Evolutionary conservation across 2,329 filamentous ascomycete species (phyloP), one percentile per base, ranked within the genome.

Genomic region (Achaetomium macrosporum): DNA sequence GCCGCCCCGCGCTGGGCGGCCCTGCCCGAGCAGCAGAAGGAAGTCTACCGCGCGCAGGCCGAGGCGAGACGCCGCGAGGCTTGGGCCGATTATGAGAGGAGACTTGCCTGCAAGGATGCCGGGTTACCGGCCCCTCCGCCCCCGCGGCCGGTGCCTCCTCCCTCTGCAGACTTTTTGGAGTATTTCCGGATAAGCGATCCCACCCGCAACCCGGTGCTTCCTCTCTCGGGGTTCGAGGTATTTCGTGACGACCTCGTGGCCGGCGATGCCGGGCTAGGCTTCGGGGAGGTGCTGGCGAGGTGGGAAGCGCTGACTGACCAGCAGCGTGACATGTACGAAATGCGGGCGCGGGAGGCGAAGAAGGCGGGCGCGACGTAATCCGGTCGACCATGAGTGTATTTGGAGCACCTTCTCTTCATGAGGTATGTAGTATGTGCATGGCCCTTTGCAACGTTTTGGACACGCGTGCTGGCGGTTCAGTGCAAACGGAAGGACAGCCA

Each of bases 11-110:
- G 2, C 41, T 50, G 48, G 41, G 33, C 41, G 31, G 16, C n/a
- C 19, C 48, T 44, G 41, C 12, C 42, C 48, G 41, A 44, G 33
- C n/a, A 45, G 15, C 20, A 40, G 48, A 50, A 45, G 48, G 48
- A 45, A 8, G 20, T 9, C 3, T 45, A 50, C 33, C 48, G 48
- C 20, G 41, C 41, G 41, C 48, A 25, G 42, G 48, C 48, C 41
- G 48, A 50, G 42, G 41, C 33, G n/a, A 12, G 11, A 10, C 48
- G 42, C 41, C 41, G 25, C 48, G 48, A 50, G 42, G 48, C 41
- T n/a, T 45, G 48, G 48, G 48, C 33, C n/a, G 6, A 20, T 0
- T 50, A 20, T 9, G 42, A 41, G 11, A 20, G 8, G 10, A 36
- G 17, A 9, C 48, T 50, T 10, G 35, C 41, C 42, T 15, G n/a